phyloP scores from a whole-genome alignment of 1,139 yeast species.

The Pichia sp. region DNA sequence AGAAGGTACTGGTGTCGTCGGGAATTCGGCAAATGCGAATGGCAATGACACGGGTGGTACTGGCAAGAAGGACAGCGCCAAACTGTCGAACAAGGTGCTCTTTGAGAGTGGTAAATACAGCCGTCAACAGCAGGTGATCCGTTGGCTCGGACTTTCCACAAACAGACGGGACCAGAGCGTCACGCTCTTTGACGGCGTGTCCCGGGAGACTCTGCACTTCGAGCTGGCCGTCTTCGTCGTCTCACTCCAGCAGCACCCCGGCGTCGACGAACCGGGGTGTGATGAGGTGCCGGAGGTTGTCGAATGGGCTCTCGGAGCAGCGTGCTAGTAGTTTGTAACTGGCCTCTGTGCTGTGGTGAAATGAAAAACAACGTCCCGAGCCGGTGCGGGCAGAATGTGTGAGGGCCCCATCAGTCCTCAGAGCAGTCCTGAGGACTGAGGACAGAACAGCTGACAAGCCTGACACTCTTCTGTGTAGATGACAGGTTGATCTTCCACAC shows the following conservation, averaged over 20 bases:
- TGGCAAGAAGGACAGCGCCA: too few species aligned
- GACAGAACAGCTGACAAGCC: background rate
- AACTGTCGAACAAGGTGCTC: too few species aligned
- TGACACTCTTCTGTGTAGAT: too few species aligned
- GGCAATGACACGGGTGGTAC: too few species aligned
- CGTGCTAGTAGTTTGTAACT: background rate
- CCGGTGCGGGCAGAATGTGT: background rate
- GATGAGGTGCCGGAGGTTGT: background rate
- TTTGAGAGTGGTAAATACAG: too few species aligned
- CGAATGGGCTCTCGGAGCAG: conserved; percentile 7
- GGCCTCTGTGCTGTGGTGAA: too few species aligned
- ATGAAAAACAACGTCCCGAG: too few species aligned
- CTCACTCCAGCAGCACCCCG: background rate
- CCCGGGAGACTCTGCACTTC: background rate
- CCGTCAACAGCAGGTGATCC: too few species aligned
- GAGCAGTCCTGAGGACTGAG: too few species aligned
- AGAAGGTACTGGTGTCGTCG: background rate
- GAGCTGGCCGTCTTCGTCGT: conserved; percentile 1
- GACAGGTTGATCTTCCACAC: too few species aligned
- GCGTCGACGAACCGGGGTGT: background rate
- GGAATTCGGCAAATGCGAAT: too few species aligned
- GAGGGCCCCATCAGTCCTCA: too few species aligned
- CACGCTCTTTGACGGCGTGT: background rate
- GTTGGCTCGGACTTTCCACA: background rate
- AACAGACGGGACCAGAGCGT: background rate